Conservation (phyloP, 192 early-diverging fungal genomes). For the Phycomyces nitens region DNA sequence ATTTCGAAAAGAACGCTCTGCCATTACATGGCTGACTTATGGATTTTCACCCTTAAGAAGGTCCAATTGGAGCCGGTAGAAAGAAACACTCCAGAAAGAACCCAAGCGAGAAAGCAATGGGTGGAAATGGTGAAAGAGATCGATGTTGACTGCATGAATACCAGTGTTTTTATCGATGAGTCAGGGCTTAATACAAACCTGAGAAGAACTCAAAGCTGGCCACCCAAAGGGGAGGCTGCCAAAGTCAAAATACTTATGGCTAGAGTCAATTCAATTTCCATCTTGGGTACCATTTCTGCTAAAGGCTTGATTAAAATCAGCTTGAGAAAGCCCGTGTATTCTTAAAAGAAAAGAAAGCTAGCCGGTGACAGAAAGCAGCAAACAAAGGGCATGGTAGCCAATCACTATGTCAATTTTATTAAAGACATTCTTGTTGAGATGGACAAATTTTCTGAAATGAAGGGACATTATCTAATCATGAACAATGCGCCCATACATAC, state of each 20-base stretch:
- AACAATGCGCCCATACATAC: slow-evolving; percentile 12
- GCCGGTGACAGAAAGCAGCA: not conserved
- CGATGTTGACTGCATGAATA: slow-evolving; percentile 13
- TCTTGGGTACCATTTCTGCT: not conserved
- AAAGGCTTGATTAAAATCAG: not conserved
- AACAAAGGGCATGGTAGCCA: not conserved
- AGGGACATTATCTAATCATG: slow-evolving; percentile 14
- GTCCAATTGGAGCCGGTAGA: not conserved
- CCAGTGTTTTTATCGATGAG: slow-evolving; percentile 13
- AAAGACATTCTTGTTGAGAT: slow-evolving; percentile 3
- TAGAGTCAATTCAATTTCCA: slow-evolving; percentile 6
- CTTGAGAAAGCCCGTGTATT: not conserved
- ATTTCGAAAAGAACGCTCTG: slow-evolving; percentile 4
- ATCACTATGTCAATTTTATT: slow-evolving; percentile 1
- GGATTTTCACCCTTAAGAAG: not conserved
- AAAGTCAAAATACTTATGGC: slow-evolving; percentile 14
- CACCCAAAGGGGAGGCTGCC: slow-evolving; percentile 6
- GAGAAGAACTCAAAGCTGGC: slow-evolving; percentile 13
- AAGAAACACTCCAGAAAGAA: not conserved
- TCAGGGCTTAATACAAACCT: slow-evolving; percentile 12
- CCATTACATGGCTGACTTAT: slow-evolving; percentile 6
- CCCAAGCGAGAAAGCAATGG: not conserved
- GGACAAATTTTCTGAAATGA: slow-evolving; percentile 12
- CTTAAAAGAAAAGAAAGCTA: slow-evolving; percentile 9
- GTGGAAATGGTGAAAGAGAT: slow-evolving; percentile 4